phyloP scores from a whole-genome alignment of 163 green algal genomes.

The Volvox carteri region DNA sequence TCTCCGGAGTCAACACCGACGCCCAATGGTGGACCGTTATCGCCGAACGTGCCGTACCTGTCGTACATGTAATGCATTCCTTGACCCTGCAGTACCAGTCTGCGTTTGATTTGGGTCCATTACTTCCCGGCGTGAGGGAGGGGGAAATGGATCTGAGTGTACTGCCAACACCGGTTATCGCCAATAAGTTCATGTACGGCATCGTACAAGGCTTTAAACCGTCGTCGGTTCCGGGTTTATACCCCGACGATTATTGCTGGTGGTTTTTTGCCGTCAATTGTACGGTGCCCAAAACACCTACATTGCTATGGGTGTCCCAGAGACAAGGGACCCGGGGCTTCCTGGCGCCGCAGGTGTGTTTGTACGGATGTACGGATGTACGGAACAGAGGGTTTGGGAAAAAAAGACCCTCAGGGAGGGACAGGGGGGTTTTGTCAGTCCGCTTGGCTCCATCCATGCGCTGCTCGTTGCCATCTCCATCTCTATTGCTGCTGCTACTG shows the following conservation, averaged over 20 bases:
- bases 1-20: slow-evolving; percentile 5
- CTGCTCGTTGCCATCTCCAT: too few relatives aligned
- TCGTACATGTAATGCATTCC: not conserved
- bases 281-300: not conserved
- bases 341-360: not conserved
- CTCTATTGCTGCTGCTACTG: too few relatives aligned
- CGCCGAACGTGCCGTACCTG: not conserved
- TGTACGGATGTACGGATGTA: too few relatives aligned
- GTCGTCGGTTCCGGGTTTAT: slow-evolving; percentile 9
- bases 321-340: not conserved
- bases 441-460: too few relatives aligned
- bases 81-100: not conserved
- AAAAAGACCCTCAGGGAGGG: too few relatives aligned
- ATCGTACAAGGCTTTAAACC: not conserved
- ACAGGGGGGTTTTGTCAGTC: too few relatives aligned
- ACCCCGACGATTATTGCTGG: slow-evolving; percentile 28
- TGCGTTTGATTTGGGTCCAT: slow-evolving; percentile 10
- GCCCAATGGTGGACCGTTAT: not conserved
- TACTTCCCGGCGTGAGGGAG: not conserved
- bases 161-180: slow-evolving; percentile 23
- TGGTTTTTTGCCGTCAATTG: slow-evolving; percentile 37
- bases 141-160: too few relatives aligned
- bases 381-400: too few relatives aligned
- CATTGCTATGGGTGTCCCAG: not conserved
- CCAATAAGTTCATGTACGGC: slow-evolving; percentile 19